Percentiles rank a stretch among this genome's conserved stretches.
These are phyloP conservation scores for Micromonas commoda DNA, from an alignment of 139 green algal genomes.

Conservation along the genomic window DNA sequence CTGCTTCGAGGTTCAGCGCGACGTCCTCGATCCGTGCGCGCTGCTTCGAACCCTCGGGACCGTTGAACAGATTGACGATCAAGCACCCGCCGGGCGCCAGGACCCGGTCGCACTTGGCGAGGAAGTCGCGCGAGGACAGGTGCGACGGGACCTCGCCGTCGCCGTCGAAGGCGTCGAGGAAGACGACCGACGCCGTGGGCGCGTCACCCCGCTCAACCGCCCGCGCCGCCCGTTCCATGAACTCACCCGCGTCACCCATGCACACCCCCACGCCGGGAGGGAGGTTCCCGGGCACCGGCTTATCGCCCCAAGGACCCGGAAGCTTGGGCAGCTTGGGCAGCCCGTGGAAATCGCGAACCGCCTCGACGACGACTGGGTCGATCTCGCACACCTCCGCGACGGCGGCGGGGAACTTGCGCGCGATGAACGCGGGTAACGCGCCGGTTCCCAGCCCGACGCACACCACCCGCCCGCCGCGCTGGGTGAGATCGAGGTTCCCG, in stretches of 20 bases:
- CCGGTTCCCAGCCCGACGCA: background rate
- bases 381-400: background rate
- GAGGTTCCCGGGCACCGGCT: too few relatives aligned
- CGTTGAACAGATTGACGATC: slow-evolving; percentile 18
- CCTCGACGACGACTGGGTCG: slow-evolving; percentile 10
- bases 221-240: background rate
- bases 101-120: background rate
- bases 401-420: background rate
- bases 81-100: background rate
- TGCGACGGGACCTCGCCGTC: background rate
- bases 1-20: background rate
- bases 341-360: background rate
- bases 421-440: background rate
- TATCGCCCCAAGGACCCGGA: too few relatives aligned
- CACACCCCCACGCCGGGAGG: background rate
- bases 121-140: background rate
- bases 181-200: background rate
- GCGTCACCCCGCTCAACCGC: background rate
- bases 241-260: background rate
- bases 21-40: background rate
- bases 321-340: too few relatives aligned
- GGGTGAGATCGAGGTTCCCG: background rate
- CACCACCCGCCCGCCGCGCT: background rate
- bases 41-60: background rate
- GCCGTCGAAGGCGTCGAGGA: slow-evolving; percentile 20